Evolutionary conservation across 2,329 filamentous ascomycete species (phyloP).

Genomic region (Pseudogymnoascus sp.): DNA sequence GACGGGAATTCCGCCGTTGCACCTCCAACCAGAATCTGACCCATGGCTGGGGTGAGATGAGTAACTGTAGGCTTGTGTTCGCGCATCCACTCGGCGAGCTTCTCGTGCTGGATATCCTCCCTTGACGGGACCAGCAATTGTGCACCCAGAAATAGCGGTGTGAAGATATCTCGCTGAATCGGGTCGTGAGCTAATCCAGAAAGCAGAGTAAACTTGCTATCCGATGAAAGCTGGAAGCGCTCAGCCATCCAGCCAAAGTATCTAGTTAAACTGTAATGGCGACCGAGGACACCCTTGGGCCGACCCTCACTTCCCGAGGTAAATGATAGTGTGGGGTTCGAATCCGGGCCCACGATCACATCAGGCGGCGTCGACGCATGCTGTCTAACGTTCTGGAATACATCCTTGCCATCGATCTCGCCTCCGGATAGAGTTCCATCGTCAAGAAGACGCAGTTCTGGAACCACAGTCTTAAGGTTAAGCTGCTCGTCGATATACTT

Average conservation of each 20-base stretch:
- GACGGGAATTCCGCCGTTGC: slow-evolving; percentile 67
- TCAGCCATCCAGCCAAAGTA: slow-evolving; percentile 95
- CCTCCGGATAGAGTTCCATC: slow-evolving; percentile 68
- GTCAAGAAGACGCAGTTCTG: slow-evolving; percentile 61
- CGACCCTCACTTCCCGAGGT: slow-evolving; percentile 68
- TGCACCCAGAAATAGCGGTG: slow-evolving; percentile 77
- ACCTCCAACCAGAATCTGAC: slow-evolving; percentile 84
- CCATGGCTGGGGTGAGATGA: slow-evolving; percentile 93
- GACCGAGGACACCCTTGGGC: slow-evolving; percentile 79
- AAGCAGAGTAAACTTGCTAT: slow-evolving; percentile 73
- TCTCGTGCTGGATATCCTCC: slow-evolving; percentile 81
- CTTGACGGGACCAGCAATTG: slow-evolving; percentile 68
- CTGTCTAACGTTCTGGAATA: slow-evolving; percentile 43
- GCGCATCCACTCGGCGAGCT: slow-evolving; percentile 79
- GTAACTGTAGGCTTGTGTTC: slow-evolving; percentile 67
- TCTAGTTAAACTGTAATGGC: slow-evolving; percentile 75
- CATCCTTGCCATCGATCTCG: slow-evolving; percentile 53
- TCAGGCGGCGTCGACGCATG: slow-evolving; percentile 49
- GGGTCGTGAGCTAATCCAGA: slow-evolving; percentile 75
- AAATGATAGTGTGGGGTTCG: slow-evolving; percentile 65
- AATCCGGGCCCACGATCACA: slow-evolving; percentile 79
- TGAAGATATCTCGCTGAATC: slow-evolving; percentile 72
- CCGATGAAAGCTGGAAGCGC: slow-evolving; percentile 62
- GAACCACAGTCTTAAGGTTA: slow-evolving; percentile 62
- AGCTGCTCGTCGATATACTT: slow-evolving; percentile 67